phyloP scores from a whole-genome alignment of 805 yeast species.

The Candida coleopterorum region DNA sequence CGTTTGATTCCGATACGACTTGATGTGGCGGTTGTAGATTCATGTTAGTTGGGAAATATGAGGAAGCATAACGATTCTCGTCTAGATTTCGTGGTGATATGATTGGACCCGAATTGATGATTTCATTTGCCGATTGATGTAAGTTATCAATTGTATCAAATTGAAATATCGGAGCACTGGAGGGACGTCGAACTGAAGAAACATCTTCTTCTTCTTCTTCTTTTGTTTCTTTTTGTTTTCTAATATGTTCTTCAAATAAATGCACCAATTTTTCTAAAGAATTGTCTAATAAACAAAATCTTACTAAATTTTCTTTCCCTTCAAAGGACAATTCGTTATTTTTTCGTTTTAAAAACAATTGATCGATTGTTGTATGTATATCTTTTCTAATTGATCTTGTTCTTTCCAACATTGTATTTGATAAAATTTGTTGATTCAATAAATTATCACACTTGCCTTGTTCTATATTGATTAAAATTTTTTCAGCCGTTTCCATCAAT shows the following conservation, averaged over 20 bases:
- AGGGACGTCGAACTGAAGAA: too few species aligned
- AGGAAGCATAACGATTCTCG: not conserved
- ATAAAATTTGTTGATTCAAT: slow-evolving; percentile 40
- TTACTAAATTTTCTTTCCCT: slow-evolving; percentile 49
- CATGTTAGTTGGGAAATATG: slow-evolving; percentile 14
- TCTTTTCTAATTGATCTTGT: slow-evolving; percentile 47
- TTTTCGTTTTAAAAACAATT: slow-evolving; percentile 42
- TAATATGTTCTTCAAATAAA: slow-evolving; percentile 42
- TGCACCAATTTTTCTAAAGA: slow-evolving; percentile 50
- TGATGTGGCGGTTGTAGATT: slow-evolving; percentile 58
- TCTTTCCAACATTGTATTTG: slow-evolving; percentile 47
- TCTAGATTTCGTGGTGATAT: slow-evolving; percentile 36
- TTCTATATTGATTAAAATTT: slow-evolving; percentile 44
- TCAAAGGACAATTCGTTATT: slow-evolving; percentile 45
- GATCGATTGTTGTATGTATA: slow-evolving; percentile 49
- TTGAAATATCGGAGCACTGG: slow-evolving; percentile 1
- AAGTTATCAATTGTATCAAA: slow-evolving; percentile 15
- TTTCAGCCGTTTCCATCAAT: slow-evolving; percentile 69
- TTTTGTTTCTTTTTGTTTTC: slow-evolving; percentile 6
- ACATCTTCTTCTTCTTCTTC: not conserved
- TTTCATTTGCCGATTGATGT: slow-evolving; percentile 47
- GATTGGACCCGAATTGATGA: slow-evolving; percentile 50
- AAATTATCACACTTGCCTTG: slow-evolving; percentile 32
- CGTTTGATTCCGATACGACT: slow-evolving; percentile 63
- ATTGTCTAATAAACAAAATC: slow-evolving; percentile 52